phyloP scores from a whole-genome alignment of 2,329 filamentous ascomycete genomes.

The Aspergillus brasiliensis region DNA sequence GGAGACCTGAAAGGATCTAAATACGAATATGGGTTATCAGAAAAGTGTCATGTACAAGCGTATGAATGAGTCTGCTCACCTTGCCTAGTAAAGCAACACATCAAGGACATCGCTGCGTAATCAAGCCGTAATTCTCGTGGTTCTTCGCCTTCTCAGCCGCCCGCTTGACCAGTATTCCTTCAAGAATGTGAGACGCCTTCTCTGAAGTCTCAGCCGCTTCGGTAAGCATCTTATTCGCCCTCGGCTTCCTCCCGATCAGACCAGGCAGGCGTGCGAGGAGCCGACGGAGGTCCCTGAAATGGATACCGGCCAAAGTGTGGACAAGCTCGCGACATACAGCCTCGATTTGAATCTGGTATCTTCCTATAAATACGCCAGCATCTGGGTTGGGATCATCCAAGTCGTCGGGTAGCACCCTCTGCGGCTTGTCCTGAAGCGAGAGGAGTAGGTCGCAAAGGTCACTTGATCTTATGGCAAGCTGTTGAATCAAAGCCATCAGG shows the following conservation, averaged over 20 bases:
- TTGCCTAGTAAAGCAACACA: not conserved
- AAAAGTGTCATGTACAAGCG: not conserved
- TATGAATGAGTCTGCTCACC: not conserved
- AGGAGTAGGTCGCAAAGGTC: not conserved
- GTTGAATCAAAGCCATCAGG: not conserved
- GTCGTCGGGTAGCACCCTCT: not conserved
- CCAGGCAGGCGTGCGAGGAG: not conserved
- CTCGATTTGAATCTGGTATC: not conserved
- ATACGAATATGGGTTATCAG: too few species aligned
- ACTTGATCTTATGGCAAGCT: not conserved
- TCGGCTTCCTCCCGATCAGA: not conserved
- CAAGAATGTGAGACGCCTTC: not conserved
- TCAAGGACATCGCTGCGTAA: not conserved
- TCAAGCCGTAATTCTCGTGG: not conserved
- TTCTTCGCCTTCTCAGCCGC: not conserved
- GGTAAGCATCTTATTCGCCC: not conserved
- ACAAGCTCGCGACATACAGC: not conserved
- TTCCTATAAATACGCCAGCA: not conserved
- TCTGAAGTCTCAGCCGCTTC: not conserved
- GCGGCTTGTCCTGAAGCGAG: not conserved
- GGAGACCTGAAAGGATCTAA: too few species aligned
- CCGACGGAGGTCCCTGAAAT: not conserved
- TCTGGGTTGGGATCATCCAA: not conserved
- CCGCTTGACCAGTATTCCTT: not conserved
- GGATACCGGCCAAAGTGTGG: not conserved